Evolutionary conservation across 108 stramenopile species (phyloP).

Genomic region (Cyclostephanos tholiformis): DNA sequence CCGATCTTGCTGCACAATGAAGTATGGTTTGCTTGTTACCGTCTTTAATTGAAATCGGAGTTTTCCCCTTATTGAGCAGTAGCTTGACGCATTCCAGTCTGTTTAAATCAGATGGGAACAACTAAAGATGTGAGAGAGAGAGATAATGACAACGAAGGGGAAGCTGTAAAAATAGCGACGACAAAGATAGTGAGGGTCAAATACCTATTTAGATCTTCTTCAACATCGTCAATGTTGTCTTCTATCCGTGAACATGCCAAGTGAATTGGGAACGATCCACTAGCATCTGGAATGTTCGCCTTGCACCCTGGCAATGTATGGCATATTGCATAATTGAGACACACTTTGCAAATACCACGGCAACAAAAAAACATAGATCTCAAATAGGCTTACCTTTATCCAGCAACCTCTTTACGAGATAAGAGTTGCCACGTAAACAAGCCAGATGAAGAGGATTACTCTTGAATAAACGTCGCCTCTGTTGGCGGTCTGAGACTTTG

Average conservation of each 20-base stretch:
- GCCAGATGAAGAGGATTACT: slow-evolving; percentile 76
- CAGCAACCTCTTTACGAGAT: slow-evolving; percentile 56
- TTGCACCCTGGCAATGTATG: slow-evolving; percentile 43
- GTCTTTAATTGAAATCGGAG: slow-evolving; percentile 75
- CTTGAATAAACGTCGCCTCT: slow-evolving; percentile 53
- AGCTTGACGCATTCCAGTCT: slow-evolving; percentile 61
- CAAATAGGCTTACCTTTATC: slow-evolving; percentile 24
- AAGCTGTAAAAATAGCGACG: too few relatives aligned
- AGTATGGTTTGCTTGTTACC: slow-evolving; percentile 83
- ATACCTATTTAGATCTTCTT: slow-evolving; percentile 42
- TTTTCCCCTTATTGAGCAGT: slow-evolving; percentile 52
- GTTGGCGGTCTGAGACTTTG: slow-evolving; percentile 37
- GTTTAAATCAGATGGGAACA: background rate
- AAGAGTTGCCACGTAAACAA: slow-evolving; percentile 56
- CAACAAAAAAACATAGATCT: background rate
- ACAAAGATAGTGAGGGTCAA: too few relatives aligned
- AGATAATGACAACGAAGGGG: too few relatives aligned
- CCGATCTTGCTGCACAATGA: slow-evolving; percentile 77
- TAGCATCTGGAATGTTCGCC: slow-evolving; percentile 72
- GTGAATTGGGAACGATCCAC: slow-evolving; percentile 70
- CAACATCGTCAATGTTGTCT: slow-evolving; percentile 5
- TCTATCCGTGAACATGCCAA: slow-evolving; percentile 63
- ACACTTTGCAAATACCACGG: background rate
- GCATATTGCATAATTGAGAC: background rate
- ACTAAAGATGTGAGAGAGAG: too few relatives aligned